phyloP scores from a whole-genome alignment of 208 protist genomes.

The Crithidia thermophila region DNA sequence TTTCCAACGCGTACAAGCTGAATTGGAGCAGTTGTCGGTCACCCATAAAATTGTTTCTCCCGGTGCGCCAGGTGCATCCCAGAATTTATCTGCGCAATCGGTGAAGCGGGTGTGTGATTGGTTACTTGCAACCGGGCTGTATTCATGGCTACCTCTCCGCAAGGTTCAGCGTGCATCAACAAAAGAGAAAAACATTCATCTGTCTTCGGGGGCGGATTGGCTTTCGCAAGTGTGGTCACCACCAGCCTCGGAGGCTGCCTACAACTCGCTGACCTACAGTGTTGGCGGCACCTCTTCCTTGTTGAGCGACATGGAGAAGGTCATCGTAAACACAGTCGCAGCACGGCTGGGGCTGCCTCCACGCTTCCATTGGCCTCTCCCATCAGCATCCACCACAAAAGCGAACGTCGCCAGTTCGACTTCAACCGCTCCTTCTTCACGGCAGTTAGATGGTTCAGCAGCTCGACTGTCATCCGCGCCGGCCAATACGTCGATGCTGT shows the following conservation, averaged over 20 bases:
- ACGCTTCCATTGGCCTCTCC: conserved; percentile 47
- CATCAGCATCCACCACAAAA: neutral
- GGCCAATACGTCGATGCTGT: conserved; percentile 19
- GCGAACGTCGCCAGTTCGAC: neutral
- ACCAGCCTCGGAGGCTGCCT: conserved; percentile 7
- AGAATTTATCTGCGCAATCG: too few species aligned
- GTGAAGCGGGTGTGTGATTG: conserved; percentile 1
- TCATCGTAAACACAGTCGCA: conserved; percentile 34
- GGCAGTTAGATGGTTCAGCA: too few species aligned
- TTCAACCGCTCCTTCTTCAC: neutral
- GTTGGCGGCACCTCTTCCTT: neutral
- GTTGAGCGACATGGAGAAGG: conserved; percentile 34
- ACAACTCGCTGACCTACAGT: conserved; percentile 10
- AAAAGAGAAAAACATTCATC: too few species aligned
- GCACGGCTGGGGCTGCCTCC: conserved; percentile 32
- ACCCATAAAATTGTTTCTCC: too few species aligned
- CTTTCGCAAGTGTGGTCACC: neutral
- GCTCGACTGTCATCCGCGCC: neutral
- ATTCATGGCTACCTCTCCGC: neutral
- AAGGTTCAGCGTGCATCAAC: too few species aligned
- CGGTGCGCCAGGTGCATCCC: too few species aligned
- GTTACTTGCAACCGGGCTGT: neutral
- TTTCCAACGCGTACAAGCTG: too few species aligned
- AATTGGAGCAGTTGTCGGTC: too few species aligned
- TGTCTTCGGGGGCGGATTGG: neutral